Conservation (phyloP, 768 basidiomycete genomes). For the Rhodotorula paludigena region DNA sequence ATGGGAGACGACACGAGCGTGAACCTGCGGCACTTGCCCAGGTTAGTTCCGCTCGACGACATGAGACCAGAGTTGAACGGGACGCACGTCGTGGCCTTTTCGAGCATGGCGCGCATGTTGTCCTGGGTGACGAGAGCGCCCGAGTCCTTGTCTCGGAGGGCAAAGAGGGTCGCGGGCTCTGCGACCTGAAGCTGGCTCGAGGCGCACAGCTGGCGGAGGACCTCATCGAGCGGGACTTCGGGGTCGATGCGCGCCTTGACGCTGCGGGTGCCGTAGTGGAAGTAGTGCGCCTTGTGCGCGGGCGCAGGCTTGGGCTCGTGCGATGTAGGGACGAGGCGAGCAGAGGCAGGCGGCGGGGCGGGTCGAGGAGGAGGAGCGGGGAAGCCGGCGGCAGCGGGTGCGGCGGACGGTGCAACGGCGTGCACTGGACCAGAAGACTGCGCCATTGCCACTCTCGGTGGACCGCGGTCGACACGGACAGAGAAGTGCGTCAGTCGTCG, state of each 20-base stretch:
- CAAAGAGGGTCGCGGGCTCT: conserved; percentile 66
- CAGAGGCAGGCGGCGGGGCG: conserved; percentile 73
- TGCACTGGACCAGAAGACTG: conserved; percentile 62
- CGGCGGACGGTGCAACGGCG: conserved; percentile 72
- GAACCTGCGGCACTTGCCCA: background rate
- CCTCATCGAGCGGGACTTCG: conserved; percentile 24
- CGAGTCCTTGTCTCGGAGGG: conserved; percentile 68
- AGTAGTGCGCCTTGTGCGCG: conserved; percentile 15
- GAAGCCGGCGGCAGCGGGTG: conserved; percentile 59
- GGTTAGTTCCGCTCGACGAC: background rate
- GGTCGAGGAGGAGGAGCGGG: conserved; percentile 67
- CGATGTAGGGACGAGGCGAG: conserved; percentile 74
- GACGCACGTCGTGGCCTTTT: conserved; percentile 45
- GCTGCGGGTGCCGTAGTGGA: conserved; percentile 8
- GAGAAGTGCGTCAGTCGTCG: too few species aligned
- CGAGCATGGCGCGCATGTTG: conserved; percentile 76
- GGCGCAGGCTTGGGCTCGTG: conserved; percentile 67
- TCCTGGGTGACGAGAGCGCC: conserved; percentile 82
- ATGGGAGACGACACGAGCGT: conserved; percentile 50
- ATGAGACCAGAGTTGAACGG: background rate
- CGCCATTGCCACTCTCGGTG: too few species aligned
- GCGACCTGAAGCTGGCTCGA: conserved; percentile 58
- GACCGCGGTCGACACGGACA: too few species aligned
- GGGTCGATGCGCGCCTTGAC: conserved; percentile 33
- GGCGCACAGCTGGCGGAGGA: conserved; percentile 33